Evolutionary conservation across 1,139 yeast genomes (phyloP).

Genomic region (Sugiyamaella xylanicola): DNA sequence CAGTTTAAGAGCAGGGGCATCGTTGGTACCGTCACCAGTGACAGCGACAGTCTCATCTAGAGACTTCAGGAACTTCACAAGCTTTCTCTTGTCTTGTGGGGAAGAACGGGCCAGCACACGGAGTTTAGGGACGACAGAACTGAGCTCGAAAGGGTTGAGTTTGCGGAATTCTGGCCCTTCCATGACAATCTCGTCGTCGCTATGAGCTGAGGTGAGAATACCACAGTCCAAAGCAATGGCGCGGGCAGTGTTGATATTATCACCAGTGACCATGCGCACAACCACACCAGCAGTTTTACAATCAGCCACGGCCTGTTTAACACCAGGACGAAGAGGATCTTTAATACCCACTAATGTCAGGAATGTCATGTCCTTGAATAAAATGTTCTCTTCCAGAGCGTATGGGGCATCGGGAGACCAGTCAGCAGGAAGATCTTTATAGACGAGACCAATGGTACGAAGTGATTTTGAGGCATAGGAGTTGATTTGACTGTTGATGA

Average conservation of each 20-base stretch:
- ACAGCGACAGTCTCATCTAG: constrained; percentile 96
- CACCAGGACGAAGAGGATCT: constrained; percentile 92
- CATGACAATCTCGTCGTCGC: constrained; percentile 66
- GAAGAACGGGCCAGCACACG: constrained; percentile 91
- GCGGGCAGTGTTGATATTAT: constrained; percentile 82
- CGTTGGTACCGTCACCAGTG: constrained; percentile 96
- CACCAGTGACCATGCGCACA: constrained; percentile 98
- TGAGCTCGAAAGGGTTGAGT: constrained; percentile 60
- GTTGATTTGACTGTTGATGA: constrained; percentile 53
- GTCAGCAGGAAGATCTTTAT: constrained; percentile 58
- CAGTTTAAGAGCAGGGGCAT: constrained; percentile 76
- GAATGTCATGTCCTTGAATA: constrained; percentile 37
- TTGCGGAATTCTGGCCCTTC: constrained; percentile 91
- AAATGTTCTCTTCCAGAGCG: constrained; percentile 31
- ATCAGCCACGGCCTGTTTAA: constrained; percentile 79
- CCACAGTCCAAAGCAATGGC: constrained; percentile 89
- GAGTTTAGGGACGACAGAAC: constrained; percentile 63
- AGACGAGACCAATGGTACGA: constrained; percentile 84
- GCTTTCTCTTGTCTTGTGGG: constrained; percentile 88
- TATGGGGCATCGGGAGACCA: constrained; percentile 68
- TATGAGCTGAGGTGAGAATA: constrained; percentile 53
- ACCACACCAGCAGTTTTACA: constrained; percentile 91
- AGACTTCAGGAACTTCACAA: constrained; percentile 78
- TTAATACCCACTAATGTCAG: constrained; percentile 84
- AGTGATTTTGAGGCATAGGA: constrained; percentile 73